phyloP scores from a whole-genome alignment of 345 rosid genomes.

The Sapria himalayana region DNA sequence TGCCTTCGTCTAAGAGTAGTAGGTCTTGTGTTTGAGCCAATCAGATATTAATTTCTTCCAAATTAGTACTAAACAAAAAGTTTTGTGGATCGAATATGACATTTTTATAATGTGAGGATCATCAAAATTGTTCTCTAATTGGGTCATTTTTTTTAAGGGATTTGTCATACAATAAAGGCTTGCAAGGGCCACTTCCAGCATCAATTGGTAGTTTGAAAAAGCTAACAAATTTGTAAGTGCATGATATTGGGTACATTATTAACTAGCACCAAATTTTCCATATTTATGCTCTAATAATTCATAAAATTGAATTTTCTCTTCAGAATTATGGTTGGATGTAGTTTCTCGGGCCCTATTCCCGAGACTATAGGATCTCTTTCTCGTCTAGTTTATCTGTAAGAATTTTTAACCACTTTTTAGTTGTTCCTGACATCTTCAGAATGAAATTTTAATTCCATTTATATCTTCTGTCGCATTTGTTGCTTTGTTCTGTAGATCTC shows the following conservation, averaged over 20 bases:
- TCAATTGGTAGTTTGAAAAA: conserved; percentile 34
- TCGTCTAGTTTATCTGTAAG: conserved; percentile 40
- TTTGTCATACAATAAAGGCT: conserved; percentile 41
- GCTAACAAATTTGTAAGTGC: conserved; percentile 45
- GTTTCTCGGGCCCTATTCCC: conserved; percentile 55
- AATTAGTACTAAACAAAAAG: too few species aligned
- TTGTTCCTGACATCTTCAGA: too few species aligned
- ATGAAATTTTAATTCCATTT: too few species aligned
- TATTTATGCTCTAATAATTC: conserved; percentile 1
- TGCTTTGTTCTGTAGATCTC: conserved; percentile 29
- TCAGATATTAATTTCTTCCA: too few species aligned
- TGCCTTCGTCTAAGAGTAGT: too few species aligned
- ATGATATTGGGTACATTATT: not conserved
- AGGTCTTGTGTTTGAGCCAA: too few species aligned
- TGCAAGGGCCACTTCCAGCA: conserved; percentile 48
- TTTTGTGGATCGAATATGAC: too few species aligned
- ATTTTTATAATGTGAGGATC: too few species aligned
- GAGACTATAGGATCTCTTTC: conserved; percentile 35
- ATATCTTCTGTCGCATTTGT: not conserved
- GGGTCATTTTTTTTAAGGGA: conserved; percentile 39
- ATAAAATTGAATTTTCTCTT: too few species aligned
- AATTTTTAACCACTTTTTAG: not conserved
- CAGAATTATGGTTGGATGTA: conserved; percentile 62
- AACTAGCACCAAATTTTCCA: conserved; percentile 1
- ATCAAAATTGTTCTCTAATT: too few species aligned